Base-by-base conservation (phyloP, 139 green algal species). In the Pedinophyceae sp. region DNA sequence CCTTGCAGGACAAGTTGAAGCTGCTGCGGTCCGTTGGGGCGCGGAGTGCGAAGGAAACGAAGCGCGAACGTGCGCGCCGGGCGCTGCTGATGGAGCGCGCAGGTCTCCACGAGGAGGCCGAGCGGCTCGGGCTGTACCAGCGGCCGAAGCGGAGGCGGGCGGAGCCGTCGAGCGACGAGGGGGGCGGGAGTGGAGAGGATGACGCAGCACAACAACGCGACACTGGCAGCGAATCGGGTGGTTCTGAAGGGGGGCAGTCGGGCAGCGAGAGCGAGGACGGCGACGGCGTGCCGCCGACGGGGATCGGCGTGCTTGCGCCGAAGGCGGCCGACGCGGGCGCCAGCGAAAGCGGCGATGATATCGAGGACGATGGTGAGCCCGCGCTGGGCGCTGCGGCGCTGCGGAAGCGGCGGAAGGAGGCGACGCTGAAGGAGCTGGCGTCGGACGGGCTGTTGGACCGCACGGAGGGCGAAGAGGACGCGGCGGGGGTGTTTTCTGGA, bases 11-110 rank as follows among this genome's bases (percentile, higher is more conserved):
- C 34, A 19, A 7, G 13, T 43, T 43, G 34, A 19, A 19, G 34
- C 34, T 7, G 10, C 34, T 43, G 34, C 10, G 34, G 10, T 43
- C 34, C 7, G 10, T 43, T 13, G 13, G 34, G 10, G 34, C 34
- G 40, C 68, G 62, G 0, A 79, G 80, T 10, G 67, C 76, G 16
- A 63, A 55, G 40, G 75, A 86, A 54, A 88, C 79, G 15, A 86
- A 84, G 64, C 72, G 72, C 61, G 68, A 92, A 74, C 61, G 64
- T 19, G 59, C 89, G 55, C 55, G 54, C 30, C 57, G 71, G 0
- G 79, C 66, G 25, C 65, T 88, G 38, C 54, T 65, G 41, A 58
- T 82, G 50, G 55, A 85, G 66, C 57, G 77, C 0, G 67, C 75
- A 19, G 82, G 82, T 3, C 19, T 80, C 30, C 67, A 61, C 26